phyloP scores from a whole-genome alignment of 2,329 filamentous ascomycete genomes.

The Beauveria varroae region DNA sequence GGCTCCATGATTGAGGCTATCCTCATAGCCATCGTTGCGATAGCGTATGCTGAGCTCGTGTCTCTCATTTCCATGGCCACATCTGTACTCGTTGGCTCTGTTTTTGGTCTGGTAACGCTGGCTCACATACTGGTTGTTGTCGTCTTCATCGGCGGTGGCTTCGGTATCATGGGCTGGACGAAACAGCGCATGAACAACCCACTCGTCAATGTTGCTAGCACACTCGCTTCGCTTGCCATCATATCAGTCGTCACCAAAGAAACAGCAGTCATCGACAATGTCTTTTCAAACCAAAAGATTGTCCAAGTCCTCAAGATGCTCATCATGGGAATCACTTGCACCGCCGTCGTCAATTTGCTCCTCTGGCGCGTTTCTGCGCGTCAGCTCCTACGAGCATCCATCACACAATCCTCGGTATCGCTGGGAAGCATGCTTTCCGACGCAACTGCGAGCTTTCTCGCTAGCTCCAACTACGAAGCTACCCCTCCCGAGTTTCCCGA shows the following conservation, averaged over 20 bases:
- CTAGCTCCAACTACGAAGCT: constrained; percentile 61
- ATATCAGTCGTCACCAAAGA: constrained; percentile 84
- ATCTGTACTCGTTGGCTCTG: constrained; percentile 64
- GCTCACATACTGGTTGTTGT: constrained; percentile 71
- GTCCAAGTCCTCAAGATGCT: constrained; percentile 63
- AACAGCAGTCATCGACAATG: constrained; percentile 68
- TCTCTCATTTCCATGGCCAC: constrained; percentile 76
- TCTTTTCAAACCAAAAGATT: constrained; percentile 57
- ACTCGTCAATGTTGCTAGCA: constrained; percentile 72
- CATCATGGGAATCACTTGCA: constrained; percentile 63
- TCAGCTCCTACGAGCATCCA: constrained; percentile 58
- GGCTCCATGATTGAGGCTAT: constrained; percentile 82
- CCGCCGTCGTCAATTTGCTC: constrained; percentile 61
- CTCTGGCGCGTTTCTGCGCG: constrained; percentile 71
- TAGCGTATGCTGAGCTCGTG: constrained; percentile 58
- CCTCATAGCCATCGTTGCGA: constrained; percentile 64
- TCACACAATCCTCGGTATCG: constrained; percentile 64
- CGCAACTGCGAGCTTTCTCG: constrained; percentile 75
- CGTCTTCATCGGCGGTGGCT: constrained; percentile 71
- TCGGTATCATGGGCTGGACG: constrained; percentile 77
- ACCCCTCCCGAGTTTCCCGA: constrained; percentile 21
- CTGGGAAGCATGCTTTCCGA: constrained; percentile 71
- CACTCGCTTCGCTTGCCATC: constrained; percentile 72
- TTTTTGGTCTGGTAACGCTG: constrained; percentile 55
- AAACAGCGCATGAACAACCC: constrained; percentile 70